Conservation (phyloP, 1,284 basidiomycete genomes). For the Microbotryum scabiosae region DNA sequence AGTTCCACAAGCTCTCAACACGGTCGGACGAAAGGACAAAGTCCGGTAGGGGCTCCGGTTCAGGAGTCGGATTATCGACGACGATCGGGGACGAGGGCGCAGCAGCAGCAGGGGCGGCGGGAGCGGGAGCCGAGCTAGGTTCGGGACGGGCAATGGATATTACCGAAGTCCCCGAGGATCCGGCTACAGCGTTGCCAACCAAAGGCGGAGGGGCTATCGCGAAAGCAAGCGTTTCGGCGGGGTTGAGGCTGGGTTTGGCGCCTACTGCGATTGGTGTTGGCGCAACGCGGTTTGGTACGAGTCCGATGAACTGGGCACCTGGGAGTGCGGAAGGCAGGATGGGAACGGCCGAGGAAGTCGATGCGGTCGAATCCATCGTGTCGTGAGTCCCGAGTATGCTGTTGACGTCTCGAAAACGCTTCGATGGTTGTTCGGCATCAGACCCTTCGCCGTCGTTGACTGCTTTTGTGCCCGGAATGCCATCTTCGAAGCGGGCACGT, state of each 20-base stretch:
- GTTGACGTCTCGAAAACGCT: slow-evolving; percentile 10
- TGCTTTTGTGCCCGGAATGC: background rate
- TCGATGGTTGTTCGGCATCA: slow-evolving; percentile 15
- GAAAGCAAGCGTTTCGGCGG: too few species aligned
- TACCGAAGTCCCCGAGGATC: slow-evolving; percentile 1
- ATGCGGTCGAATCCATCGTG: slow-evolving; percentile 7
- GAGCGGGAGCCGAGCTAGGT: background rate
- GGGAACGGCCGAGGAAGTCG: too few species aligned
- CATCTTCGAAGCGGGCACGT: background rate
- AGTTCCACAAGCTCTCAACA: slow-evolving; percentile 46
- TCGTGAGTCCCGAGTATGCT: slow-evolving; percentile 1
- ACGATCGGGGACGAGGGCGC: slow-evolving; percentile 10
- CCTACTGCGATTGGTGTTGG: too few species aligned
- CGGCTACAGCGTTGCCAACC: background rate
- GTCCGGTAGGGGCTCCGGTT: slow-evolving; percentile 37
- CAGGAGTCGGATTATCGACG: slow-evolving; percentile 17
- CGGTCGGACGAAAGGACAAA: slow-evolving; percentile 53
- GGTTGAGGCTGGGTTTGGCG: too few species aligned
- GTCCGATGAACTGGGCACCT: background rate
- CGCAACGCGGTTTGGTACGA: background rate
- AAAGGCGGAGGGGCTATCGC: too few species aligned
- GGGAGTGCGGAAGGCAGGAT: too few species aligned
- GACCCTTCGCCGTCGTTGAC: slow-evolving; percentile 3
- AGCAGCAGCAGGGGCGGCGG: too few species aligned
- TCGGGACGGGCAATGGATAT: slow-evolving; percentile 5